Evolutionary conservation across 2,329 filamentous ascomycete genomes (phyloP), one percentile per base, ranked within the genome.

Genomic region (Apiospora koreana): DNA sequence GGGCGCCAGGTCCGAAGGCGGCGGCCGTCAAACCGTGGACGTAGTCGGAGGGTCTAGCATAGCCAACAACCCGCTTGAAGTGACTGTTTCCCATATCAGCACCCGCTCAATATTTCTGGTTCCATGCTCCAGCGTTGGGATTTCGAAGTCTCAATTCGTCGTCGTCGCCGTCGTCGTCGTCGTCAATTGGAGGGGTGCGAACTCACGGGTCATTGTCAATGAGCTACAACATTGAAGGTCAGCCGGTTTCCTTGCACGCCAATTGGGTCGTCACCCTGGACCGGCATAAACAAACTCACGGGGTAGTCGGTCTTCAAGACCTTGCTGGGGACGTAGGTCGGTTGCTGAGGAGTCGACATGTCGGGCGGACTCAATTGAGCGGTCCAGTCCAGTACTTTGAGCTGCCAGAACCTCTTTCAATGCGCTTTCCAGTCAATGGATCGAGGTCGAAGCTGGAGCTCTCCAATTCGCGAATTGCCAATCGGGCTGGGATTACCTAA

Each of bases 201-300:
- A 83, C 92, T 81, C 95, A 98, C 95, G 96, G 96, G 84, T 99
- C 96, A 86, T 94, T 97, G 87, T 99, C 96, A 84, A 99, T 98
- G 85, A 98, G 93, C 96, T 99, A 73, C 71, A 6, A 16, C n/a
- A 45, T 65, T 35, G 10, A 18, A 14, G 64, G 38, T 21, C 41
- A 25, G 45, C 25, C 41, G 45, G 45, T 66, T 28, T 35, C 38
- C 64, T 31, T 28, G 38, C 18, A 18, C 10, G 16, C 25, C 25
- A 45, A 66, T 66, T 41, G 23, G 41, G 18, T 16, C n/a, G 18
- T 16, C 38, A 42, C n/a, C 72, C 72, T 75, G 77, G 78, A 77
- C 71, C 10, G 31, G 54, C 9, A 70, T 74, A 72, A 69, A 86
- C 93, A 72, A 69, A 86, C 93, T 79, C 86, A 98, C 96, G 71